These are phyloP conservation scores for Clarireedia sp. DNA, from an alignment of 2,329 filamentous ascomycete species.

Conservation along the genomic window DNA sequence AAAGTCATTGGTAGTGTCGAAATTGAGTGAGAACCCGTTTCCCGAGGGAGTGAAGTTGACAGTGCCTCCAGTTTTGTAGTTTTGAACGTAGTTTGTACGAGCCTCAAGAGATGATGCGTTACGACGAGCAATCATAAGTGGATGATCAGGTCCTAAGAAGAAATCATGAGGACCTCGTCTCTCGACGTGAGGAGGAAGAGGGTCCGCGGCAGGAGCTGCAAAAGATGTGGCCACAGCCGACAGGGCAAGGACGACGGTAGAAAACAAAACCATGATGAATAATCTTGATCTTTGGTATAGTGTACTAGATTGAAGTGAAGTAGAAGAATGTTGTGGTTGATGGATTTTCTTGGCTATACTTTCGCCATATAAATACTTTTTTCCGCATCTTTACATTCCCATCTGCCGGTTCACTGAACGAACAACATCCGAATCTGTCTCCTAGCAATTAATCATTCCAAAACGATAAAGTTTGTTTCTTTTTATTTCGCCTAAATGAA, in stretches of 20 bases:
- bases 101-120: background rate
- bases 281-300: too few species aligned
- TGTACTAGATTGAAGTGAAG: too few species aligned
- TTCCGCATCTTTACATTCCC: too few species aligned
- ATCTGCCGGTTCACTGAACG: too few species aligned
- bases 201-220: conserved; percentile 7
- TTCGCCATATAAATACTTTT: too few species aligned
- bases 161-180: conserved; percentile 7
- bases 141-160: conserved; percentile 5
- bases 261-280: conserved; percentile 11
- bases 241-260: conserved; percentile 1
- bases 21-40: conserved; percentile 6
- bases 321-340: too few species aligned
- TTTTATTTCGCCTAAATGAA: too few species aligned
- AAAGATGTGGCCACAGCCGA: conserved; percentile 5
- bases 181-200: background rate
- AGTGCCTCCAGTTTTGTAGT: conserved; percentile 14
- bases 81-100: conserved; percentile 12
- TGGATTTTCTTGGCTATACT: too few species aligned
- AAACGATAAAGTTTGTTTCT: too few species aligned
- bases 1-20: conserved; percentile 12
- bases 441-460: too few species aligned
- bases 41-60: conserved; percentile 8
- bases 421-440: too few species aligned
- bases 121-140: background rate